phyloP scores from a whole-genome alignment of 345 rosid genomes.

The Euphorbia peplus region DNA sequence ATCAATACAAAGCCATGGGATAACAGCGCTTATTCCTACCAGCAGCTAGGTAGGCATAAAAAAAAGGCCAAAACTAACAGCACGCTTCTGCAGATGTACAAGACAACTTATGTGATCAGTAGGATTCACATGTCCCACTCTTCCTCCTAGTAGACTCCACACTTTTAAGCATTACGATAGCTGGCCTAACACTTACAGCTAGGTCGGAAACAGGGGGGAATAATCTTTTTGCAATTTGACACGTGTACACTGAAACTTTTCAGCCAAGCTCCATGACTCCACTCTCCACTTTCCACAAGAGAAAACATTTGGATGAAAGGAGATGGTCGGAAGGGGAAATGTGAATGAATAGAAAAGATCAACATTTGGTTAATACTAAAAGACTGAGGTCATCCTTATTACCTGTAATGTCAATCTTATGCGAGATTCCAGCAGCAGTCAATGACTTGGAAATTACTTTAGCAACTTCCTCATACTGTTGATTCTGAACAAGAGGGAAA shows the following conservation, averaged over 20 bases:
- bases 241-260: not conserved
- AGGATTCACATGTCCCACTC: too few relatives aligned
- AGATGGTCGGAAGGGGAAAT: not conserved
- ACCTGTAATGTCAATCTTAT: slow-evolving; percentile 95
- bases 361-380: not conserved
- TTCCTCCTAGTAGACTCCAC: too few relatives aligned
- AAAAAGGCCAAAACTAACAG: too few relatives aligned
- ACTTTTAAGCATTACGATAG: too few relatives aligned
- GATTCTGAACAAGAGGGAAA: slow-evolving; percentile 88
- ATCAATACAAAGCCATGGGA: too few relatives aligned
- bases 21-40: too few relatives aligned
- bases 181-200: too few relatives aligned
- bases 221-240: not conserved
- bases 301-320: not conserved
- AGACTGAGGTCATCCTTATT: not conserved
- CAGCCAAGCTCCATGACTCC: not conserved
- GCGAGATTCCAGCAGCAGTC: slow-evolving; percentile 73
- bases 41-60: too few relatives aligned
- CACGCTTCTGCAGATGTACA: too few relatives aligned
- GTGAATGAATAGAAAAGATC: not conserved
- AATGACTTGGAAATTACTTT: slow-evolving; percentile 64
- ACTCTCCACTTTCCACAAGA: not conserved
- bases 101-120: too few relatives aligned
- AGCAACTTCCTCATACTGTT: slow-evolving; percentile 72
- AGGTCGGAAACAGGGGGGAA: too few relatives aligned